These are phyloP conservation scores for Musa beccarii DNA, from an alignment of 176 grass and related monocot genomes.

Conservation along the genomic window DNA sequence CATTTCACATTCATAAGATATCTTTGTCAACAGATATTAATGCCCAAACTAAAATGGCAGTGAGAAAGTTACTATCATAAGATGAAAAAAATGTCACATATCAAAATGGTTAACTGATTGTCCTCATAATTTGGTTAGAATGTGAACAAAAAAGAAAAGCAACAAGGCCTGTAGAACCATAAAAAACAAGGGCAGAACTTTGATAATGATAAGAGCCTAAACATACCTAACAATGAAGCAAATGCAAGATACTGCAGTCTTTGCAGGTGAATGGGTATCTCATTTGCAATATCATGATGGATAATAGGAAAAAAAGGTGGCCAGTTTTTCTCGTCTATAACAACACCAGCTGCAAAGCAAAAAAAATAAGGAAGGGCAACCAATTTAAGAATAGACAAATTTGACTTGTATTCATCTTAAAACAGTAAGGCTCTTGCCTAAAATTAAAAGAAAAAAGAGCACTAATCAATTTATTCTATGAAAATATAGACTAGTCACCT, in stretches of 20 bases:
- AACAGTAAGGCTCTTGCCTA: too few relatives aligned
- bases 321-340: slow-evolving; percentile 60
- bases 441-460: background rate
- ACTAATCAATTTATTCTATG: background rate
- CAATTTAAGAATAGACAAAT: background rate
- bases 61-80: background rate
- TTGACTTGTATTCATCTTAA: too few relatives aligned
- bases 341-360: slow-evolving; percentile 38
- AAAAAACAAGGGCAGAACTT: background rate
- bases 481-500: background rate
- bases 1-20: background rate
- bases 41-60: background rate
- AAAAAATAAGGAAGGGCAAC: background rate
- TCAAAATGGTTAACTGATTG: background rate
- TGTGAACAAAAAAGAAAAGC: background rate
- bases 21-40: background rate
- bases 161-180: background rate
- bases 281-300: slow-evolving; percentile 66
- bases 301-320: slow-evolving; percentile 68
- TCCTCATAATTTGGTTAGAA: background rate
- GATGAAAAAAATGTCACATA: background rate
- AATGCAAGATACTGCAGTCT: slow-evolving; percentile 47
- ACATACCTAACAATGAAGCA: slow-evolving; percentile 51
- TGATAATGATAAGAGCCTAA: background rate
- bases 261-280: slow-evolving; percentile 65